phyloP scores from a whole-genome alignment of 192 early-diverging fungal species.

The Mortierella hygrophila region DNA sequence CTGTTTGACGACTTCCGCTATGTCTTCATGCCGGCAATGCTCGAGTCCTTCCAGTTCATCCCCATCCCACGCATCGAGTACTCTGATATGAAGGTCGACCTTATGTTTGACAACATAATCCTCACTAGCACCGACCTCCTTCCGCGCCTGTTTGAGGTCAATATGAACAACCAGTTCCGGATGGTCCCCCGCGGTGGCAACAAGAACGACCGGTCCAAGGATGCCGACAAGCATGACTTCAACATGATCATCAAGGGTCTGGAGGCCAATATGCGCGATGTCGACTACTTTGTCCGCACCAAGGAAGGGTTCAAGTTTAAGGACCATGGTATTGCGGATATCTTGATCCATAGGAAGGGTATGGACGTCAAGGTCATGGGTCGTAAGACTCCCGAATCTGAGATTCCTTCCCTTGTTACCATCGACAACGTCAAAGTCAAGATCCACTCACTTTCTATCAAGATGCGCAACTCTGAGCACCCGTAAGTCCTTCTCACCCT shows the following conservation, averaged over 20 bases:
- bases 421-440: conserved; percentile 40
- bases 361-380: conserved; percentile 34
- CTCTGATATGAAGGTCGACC: conserved; percentile 57
- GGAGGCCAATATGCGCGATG: conserved; percentile 51
- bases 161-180: conserved; percentile 51
- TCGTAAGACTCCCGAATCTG: conserved; percentile 30
- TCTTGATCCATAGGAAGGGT: conserved; percentile 37
- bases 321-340: conserved; percentile 56
- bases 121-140: conserved; percentile 56
- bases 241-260: conserved; percentile 51
- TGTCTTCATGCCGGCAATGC: conserved; percentile 53
- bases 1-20: conserved; percentile 59
- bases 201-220: conserved; percentile 17
- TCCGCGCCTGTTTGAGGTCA: conserved; percentile 53
- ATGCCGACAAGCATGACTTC: conserved; percentile 43
- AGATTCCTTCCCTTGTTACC: conserved; percentile 34
- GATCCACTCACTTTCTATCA: conserved; percentile 43
- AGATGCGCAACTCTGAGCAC: conserved; percentile 46
- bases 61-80: conserved; percentile 63
- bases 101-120: conserved; percentile 58
- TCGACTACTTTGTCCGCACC: conserved; percentile 56
- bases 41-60: conserved; percentile 58
- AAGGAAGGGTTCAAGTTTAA: conserved; percentile 56
- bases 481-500: conserved; percentile 17
- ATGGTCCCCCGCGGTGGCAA: conserved; percentile 50